These are phyloP conservation scores for Zygosaccharomyces sapae DNA, from an alignment of 1,139 yeast genomes.

Conservation along the genomic window DNA sequence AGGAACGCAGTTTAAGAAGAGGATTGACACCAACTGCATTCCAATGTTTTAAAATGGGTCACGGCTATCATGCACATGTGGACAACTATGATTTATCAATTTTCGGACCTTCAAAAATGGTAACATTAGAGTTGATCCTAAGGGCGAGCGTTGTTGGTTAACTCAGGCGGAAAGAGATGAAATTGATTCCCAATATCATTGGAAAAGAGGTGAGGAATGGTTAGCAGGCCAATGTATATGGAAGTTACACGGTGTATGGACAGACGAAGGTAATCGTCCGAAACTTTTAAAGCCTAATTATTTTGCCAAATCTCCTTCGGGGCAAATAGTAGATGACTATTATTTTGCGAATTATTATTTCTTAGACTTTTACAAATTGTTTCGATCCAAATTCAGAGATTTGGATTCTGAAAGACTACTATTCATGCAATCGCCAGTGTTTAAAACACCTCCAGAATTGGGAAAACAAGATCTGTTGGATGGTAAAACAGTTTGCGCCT, in stretches of 20 bases:
- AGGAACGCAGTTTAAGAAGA: conserved; percentile 52
- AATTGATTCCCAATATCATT: conserved; percentile 63
- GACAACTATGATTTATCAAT: conserved; percentile 63
- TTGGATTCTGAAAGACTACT: conserved; percentile 49
- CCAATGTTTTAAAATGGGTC: conserved; percentile 60
- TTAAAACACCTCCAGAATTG: conserved; percentile 72
- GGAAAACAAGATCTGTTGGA: conserved; percentile 56
- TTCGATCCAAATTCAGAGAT: conserved; percentile 47
- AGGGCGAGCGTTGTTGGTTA: conserved; percentile 69
- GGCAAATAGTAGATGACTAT: conserved; percentile 45
- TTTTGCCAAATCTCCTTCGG: conserved; percentile 41
- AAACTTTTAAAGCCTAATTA: conserved; percentile 45
- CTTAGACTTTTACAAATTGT: conserved; percentile 53
- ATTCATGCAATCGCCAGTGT: conserved; percentile 77
- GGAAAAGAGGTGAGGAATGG: conserved; percentile 66
- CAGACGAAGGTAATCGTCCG: conserved; percentile 30
- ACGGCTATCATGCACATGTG: conserved; percentile 64
- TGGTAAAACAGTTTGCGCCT: conserved; percentile 64
- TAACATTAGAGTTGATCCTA: conserved; percentile 55
- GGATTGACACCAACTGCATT: conserved; percentile 67
- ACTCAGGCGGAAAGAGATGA: conserved; percentile 36
- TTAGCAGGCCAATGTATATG: conserved; percentile 69
- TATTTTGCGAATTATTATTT: conserved; percentile 62
- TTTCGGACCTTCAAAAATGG: conserved; percentile 72
- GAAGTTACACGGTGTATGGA: conserved; percentile 76